Base-by-base conservation (phyloP, 768 basidiomycete species). In the Rhizopogon vesiculosus region DNA sequence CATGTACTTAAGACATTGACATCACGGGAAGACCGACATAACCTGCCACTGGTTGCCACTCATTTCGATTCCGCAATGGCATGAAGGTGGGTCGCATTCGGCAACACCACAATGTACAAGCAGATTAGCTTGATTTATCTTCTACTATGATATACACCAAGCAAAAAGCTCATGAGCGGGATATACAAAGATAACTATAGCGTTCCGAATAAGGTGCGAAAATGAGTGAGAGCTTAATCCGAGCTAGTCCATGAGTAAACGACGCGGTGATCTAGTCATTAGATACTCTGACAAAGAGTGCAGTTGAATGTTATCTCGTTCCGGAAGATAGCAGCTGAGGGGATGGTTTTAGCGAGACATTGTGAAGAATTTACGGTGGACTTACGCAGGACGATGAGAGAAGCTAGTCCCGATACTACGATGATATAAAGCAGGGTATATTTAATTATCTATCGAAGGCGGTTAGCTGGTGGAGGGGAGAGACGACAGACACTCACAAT, bases 231-330 rank as follows among this genome's bases (percentile, higher is more conserved):
- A 25, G 25, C 4, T 45, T 52, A 45, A 45, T 56, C 2, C 54
- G 48, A 45, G 50, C 49, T 19, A 57, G 50, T 60, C 62, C 61
- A 45, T 54, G 45, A 49, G 43, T 45, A 45, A 22, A 58, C 15
- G 45, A 51, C 56, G 45, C 40, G 57, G 55, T 45, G 53, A 52
- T n/a, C n/a, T 46, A 35, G 51, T 78, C 72, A 70, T 87, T 86
- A 92, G 69, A 93, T 91, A 73, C 79, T 88, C 78, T 83, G 83
- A 81, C 92, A 94, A 72, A 94, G 75, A 50, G 84, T 81, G 81
- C 92, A 93, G 60, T 84, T 75, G 66, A 93, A 80, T 25, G 79
- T 83, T 69, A 98, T 85, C 61, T 78, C 78, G 58, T 89, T 78
- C 65, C 88, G 84, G 87, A 96, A 93, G 56, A 96, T 69, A 51